Conservation (phyloP, 2,329 filamentous ascomycete genomes). For the Epicoccum sorghinum region DNA sequence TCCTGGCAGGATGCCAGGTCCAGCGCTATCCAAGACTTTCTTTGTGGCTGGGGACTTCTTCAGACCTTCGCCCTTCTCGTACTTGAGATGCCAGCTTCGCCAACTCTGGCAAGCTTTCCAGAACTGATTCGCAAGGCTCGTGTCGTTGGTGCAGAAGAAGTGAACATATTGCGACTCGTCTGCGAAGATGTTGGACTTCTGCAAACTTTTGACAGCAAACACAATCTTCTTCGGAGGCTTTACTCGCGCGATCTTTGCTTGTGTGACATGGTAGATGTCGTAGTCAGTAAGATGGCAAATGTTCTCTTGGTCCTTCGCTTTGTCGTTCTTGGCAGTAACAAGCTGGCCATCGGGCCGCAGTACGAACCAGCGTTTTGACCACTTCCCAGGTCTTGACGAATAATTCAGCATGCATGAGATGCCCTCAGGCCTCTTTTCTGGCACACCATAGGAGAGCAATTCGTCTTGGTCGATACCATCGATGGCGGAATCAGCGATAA, state of each 20-base stretch:
- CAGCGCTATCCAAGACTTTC: conserved; percentile 24
- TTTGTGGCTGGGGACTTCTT: conserved; percentile 44
- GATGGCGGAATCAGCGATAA: conserved; percentile 67
- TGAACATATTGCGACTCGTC: conserved; percentile 87
- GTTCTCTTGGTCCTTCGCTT: conserved; percentile 68
- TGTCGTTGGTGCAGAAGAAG: conserved; percentile 85
- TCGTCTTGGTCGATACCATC: conserved; percentile 61
- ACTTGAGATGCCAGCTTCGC: conserved; percentile 91
- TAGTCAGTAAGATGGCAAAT: conserved; percentile 90
- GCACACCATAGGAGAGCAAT: conserved; percentile 70
- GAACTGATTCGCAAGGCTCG: conserved; percentile 69
- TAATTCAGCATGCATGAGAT: conserved; percentile 77
- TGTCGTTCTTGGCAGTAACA: conserved; percentile 72
- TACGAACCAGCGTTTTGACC: conserved; percentile 84
- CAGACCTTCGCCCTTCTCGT: conserved; percentile 67
- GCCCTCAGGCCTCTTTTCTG: conserved; percentile 67
- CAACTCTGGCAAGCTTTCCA: conserved; percentile 75
- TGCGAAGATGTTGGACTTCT: conserved; percentile 83
- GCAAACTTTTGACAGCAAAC: conserved; percentile 89
- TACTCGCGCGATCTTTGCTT: conserved; percentile 71
- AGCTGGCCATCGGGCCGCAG: conserved; percentile 76
- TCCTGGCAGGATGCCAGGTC: conserved; percentile 15
- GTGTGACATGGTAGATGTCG: conserved; percentile 82
- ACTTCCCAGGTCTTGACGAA: conserved; percentile 81
- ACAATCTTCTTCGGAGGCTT: conserved; percentile 85